Conservation (phyloP, 352 stramenopile species). For the Nothophytophthora sp. region DNA sequence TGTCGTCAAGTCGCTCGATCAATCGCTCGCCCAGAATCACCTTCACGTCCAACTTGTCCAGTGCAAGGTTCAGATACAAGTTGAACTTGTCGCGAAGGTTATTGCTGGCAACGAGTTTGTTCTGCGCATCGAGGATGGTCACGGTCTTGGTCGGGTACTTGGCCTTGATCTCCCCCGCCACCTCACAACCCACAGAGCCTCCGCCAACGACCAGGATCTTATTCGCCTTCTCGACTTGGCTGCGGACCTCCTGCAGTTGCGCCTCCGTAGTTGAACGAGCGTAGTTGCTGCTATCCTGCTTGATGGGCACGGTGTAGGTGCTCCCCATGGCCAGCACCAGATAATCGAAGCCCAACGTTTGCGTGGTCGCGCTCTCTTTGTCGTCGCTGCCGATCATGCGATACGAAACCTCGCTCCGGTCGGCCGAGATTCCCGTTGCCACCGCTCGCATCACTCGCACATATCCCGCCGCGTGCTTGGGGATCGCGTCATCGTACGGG, state of each 20-base stretch:
- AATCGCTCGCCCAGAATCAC: slow-evolving; percentile 61
- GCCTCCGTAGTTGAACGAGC: slow-evolving; percentile 17
- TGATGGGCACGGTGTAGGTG: slow-evolving; percentile 47
- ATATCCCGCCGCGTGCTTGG: slow-evolving; percentile 18
- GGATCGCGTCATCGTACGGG: slow-evolving; percentile 38
- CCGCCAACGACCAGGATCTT: slow-evolving; percentile 57
- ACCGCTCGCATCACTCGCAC: slow-evolving; percentile 26
- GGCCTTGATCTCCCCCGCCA: slow-evolving; percentile 42
- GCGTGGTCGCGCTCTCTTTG: slow-evolving; percentile 8
- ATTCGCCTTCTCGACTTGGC: slow-evolving; percentile 37
- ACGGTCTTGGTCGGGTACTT: slow-evolving; percentile 46
- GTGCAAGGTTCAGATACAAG: slow-evolving; percentile 22
- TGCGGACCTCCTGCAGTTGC: slow-evolving; percentile 28
- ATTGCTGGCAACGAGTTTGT: slow-evolving; percentile 29
- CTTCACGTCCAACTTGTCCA: slow-evolving; percentile 46
- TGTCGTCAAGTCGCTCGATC: slow-evolving; percentile 31
- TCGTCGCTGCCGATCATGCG: slow-evolving; percentile 18
- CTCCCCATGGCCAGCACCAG: slow-evolving; percentile 49
- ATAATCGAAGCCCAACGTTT: slow-evolving; percentile 40
- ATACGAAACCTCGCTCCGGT: slow-evolving; percentile 27
- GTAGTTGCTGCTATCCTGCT: slow-evolving; percentile 28
- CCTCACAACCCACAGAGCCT: slow-evolving; percentile 51
- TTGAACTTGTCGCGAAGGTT: slow-evolving; percentile 55
- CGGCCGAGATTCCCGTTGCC: slow-evolving; percentile 21
- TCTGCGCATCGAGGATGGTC: slow-evolving; percentile 43